A percentile compares a stretch with the other conserved stretches of the same genome.
phyloP scores from a whole-genome alignment of 1,139 yeast species.

The Yamadazyma oceani region DNA sequence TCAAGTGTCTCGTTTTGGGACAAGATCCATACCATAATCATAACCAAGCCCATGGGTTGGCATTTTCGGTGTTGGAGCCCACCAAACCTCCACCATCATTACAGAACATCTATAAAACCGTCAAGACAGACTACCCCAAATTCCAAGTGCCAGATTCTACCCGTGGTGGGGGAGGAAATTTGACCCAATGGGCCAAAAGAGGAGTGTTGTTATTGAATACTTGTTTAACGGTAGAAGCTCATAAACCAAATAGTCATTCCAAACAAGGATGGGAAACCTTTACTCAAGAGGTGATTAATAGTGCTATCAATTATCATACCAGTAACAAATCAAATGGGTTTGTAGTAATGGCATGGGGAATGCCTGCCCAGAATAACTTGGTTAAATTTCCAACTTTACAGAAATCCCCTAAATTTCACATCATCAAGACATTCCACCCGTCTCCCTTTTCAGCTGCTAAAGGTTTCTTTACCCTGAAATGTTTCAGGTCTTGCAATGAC shows the following conservation, averaged over 20 bases:
- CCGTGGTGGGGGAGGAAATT: conserved; percentile 58
- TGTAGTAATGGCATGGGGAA: conserved; percentile 91
- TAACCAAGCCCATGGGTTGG: conserved; percentile 96
- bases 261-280: conserved; percentile 91
- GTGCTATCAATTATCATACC: conserved; percentile 40
- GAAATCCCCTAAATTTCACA: conserved; percentile 33
- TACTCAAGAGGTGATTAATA: conserved; percentile 67
- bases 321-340: conserved; percentile 48
- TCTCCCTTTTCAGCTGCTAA: conserved; percentile 89
- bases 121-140: conserved; percentile 70
- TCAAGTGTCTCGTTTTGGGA: conserved; percentile 82
- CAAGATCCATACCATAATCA: conserved; percentile 96
- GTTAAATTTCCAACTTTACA: conserved; percentile 30
- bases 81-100: conserved; percentile 89
- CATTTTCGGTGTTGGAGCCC: conserved; percentile 86
- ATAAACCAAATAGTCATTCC: conserved; percentile 90
- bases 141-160: conserved; percentile 56
- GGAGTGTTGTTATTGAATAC: conserved; percentile 91
- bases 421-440: conserved; percentile 84
- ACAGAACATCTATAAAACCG: conserved; percentile 79
- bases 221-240: conserved; percentile 89
- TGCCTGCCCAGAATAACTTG: conserved; percentile 81
- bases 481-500: conserved; percentile 68
- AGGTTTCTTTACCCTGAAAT: conserved; percentile 75
- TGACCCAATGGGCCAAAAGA: conserved; percentile 81